Conservation (phyloP, 1,284 basidiomycete species). For the Malassezia sympodialis region DNA sequence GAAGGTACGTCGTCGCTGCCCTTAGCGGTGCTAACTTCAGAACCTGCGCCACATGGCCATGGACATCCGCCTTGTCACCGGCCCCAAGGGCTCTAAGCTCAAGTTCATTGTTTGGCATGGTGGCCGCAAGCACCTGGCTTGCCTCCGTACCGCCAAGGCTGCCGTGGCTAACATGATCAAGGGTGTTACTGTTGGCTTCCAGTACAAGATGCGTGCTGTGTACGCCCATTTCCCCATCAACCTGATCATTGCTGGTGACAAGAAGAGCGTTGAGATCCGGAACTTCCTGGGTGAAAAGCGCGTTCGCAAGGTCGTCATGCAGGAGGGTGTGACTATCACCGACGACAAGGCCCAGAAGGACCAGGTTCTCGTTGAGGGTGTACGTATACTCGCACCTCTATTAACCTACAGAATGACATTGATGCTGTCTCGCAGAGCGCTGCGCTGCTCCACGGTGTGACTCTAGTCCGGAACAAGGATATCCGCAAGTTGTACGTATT, state of each 20-base stretch:
- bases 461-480: slow-evolving; percentile 51
- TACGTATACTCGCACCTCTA: background rate
- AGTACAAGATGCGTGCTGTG: slow-evolving; percentile 79
- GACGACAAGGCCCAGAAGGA: slow-evolving; percentile 96
- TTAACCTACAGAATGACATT: slow-evolving; percentile 52
- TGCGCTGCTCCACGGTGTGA: slow-evolving; percentile 44
- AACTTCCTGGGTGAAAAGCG: slow-evolving; percentile 94
- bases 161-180: slow-evolving; percentile 94
- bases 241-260: slow-evolving; percentile 81
- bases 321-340: slow-evolving; percentile 71
- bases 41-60: slow-evolving; percentile 48
- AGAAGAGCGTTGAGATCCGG: slow-evolving; percentile 78
- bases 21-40: slow-evolving; percentile 19
- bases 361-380: slow-evolving; percentile 46
- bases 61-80: slow-evolving; percentile 50
- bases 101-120: slow-evolving; percentile 96
- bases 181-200: slow-evolving; percentile 78
- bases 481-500: slow-evolving; percentile 49
- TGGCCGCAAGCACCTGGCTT: slow-evolving; percentile 94
- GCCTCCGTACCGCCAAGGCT: slow-evolving; percentile 88
- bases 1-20: slow-evolving; percentile 34
- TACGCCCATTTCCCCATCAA: slow-evolving; percentile 99
- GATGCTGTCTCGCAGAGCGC: slow-evolving; percentile 47
- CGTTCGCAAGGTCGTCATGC: slow-evolving; percentile 84
- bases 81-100: slow-evolving; percentile 59